Percentiles rank a stretch among this genome's conserved stretches.
Evolutionary conservation across 257 asterid species (phyloP).

Genomic region (Petunia axillaris): DNA sequence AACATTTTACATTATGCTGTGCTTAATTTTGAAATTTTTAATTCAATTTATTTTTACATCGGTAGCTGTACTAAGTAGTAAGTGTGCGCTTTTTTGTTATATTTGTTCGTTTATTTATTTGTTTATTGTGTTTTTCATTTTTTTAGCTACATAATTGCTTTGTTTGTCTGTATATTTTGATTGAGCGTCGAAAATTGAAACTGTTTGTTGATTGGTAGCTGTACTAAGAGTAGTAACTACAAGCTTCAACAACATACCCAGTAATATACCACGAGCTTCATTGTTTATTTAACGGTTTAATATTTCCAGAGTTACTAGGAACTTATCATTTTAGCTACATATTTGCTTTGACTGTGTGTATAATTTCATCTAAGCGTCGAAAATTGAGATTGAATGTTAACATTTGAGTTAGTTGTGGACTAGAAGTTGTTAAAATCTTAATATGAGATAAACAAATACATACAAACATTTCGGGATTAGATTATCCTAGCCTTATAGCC

Average conservation of each 20-base stretch:
- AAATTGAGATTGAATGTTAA: neutral
- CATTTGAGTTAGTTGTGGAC: no score
- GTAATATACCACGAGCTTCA: no score
- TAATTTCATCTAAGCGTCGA: neutral
- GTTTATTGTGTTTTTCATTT: neutral
- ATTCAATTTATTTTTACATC: neutral
- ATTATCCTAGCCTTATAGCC: neutral
- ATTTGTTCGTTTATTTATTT: neutral
- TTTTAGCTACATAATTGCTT: neutral
- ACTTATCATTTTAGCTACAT: neutral
- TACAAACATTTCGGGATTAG: no score
- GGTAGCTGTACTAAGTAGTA: neutral
- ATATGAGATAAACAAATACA: no score
- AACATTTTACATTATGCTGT: neutral
- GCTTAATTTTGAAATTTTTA: neutral
- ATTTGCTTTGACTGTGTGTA: neutral
- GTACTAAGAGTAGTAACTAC: no score
- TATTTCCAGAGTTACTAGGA: neutral
- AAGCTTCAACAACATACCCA: no score
- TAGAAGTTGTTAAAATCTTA: no score
- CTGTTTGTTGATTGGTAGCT: no score
- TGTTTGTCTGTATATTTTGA: neutral
- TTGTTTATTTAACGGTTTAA: no score
- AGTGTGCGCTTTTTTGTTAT: neutral
- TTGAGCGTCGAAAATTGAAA: no score